Percentiles rank a stretch among this genome's conserved stretches.
These are phyloP conservation scores for Alternaria viburni DNA, from an alignment of 2,329 filamentous ascomycete genomes.

Conservation along the genomic window DNA sequence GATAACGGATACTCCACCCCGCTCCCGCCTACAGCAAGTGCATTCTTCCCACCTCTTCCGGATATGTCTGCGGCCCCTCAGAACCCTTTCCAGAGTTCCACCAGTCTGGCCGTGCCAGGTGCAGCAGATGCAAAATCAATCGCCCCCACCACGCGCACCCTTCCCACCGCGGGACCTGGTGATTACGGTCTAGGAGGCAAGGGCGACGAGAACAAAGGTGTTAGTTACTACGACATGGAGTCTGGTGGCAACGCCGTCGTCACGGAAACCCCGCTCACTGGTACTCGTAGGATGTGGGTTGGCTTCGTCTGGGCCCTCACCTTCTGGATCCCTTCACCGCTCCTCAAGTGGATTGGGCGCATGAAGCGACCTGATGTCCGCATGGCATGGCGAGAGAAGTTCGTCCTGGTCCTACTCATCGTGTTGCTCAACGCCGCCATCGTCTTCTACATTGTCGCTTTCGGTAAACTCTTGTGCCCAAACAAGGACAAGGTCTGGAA, in stretches of 20 bases:
- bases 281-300: constrained; percentile 77
- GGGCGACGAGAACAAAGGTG: constrained; percentile 68
- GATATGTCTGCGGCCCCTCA: constrained; percentile 71
- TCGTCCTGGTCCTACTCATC: constrained; percentile 83
- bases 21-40: constrained; percentile 57
- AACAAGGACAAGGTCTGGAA: constrained; percentile 92
- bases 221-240: constrained; percentile 76
- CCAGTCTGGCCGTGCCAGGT: constrained; percentile 55
- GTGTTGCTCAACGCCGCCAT: constrained; percentile 79
- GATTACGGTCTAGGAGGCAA: constrained; percentile 91
- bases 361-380: constrained; percentile 98
- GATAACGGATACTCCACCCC: constrained; percentile 76
- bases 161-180: constrained; percentile 61
- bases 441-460: constrained; percentile 89
- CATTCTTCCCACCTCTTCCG: constrained; percentile 69
- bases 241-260: constrained; percentile 78
- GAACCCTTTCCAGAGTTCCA: constrained; percentile 67
- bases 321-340: constrained; percentile 90
- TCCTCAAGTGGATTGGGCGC: constrained; percentile 80
- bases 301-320: constrained; percentile 83
- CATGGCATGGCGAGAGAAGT: constrained; percentile 95
- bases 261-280: constrained; percentile 69
- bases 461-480: constrained; percentile 85
- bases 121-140: constrained; percentile 48
- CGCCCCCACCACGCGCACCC: constrained; percentile 68